Base-by-base conservation (phyloP, 148 eudicot species). In the Rhododendron molle region DNA sequence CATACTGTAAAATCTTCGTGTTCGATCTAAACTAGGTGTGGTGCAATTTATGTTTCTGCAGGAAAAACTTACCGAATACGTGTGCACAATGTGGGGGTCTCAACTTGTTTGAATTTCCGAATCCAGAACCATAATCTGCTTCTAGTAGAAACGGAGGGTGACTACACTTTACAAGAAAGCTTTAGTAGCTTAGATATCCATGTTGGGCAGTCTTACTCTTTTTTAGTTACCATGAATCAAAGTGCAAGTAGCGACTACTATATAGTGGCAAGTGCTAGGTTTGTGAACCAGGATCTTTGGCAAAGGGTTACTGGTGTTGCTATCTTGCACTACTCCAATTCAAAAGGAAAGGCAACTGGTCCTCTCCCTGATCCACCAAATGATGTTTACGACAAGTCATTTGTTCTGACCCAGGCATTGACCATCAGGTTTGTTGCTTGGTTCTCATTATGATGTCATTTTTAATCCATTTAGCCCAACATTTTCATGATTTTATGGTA, bases 221-320 rank as follows among this genome's bases (percentile, higher is more conserved):
- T 97, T 72, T 86, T 97, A 89, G 88, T 97, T 52, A 95, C 99
- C 20, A 97, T 88, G 88, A 98, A 97, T 90, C 99, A 97, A 83
- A 93, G 93, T 87, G 99, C 99, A 69, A 97, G 96, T 88, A 87
- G 90, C 82, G 99, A 97, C 87, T 97, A 97, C 88, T 97, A 97
- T 88, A 90, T 97, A 14, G 99, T 95, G 6, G 98, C 99, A 30
- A 97, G 99, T 88, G 91, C 99, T 78, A 92, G 99, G 82, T 90
- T 92, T 83, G 96, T 94, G 65, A 94, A 97, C 83, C 90, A 95
- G 87, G 88, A 98, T 7, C 83, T 60, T 7, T 97, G 99, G 99
- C 90, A 85, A 56, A 90, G 92, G 89, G 99, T 97, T 78, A 95
- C 98, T 2, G 99, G 99, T 86, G 99, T 97, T 83, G 99, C 85